Evolutionary conservation across 352 stramenopile genomes (phyloP).

Genomic region (Blastocystis sp.): DNA sequence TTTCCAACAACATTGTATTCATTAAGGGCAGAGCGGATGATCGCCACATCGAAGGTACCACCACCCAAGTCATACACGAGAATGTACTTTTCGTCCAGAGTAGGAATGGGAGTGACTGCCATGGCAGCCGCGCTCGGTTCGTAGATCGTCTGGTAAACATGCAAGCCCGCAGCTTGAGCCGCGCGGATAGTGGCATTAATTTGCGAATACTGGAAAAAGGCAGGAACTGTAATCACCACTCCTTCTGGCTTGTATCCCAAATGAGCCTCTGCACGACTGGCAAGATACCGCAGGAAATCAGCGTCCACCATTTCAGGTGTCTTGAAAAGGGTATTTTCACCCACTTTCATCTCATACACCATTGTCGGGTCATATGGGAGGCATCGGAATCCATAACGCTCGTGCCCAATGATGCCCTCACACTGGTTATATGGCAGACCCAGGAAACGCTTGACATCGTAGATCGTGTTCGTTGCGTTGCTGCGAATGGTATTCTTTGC

Average conservation of each 20-base stretch:
- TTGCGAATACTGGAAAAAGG: not conserved
- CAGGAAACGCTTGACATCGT: not conserved
- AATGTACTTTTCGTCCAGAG: not conserved
- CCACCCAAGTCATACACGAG: not conserved
- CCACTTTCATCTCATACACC: no score
- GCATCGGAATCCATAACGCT: no score
- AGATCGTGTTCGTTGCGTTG: not conserved
- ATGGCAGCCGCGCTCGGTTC: constrained; percentile 5
- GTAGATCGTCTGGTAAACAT: not conserved
- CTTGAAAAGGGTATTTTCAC: no score
- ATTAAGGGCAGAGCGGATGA: not conserved
- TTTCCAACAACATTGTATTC: not conserved
- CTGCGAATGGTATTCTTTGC: not conserved
- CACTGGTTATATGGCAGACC: not conserved
- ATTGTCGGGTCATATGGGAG: no score
- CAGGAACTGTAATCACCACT: constrained; percentile 16
- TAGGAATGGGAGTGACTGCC: not conserved
- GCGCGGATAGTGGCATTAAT: not conserved
- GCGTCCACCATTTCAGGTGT: not conserved
- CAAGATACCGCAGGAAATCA: not conserved
- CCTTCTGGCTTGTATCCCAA: not conserved
- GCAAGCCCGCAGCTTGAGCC: not conserved
- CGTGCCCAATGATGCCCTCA: not conserved
- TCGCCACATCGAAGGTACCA: constrained; percentile 1
- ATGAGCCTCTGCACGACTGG: not conserved